Evolutionary conservation across 2,329 filamentous ascomycete species (phyloP).

Genomic region (Phyllosticta paracitricarpa): DNA sequence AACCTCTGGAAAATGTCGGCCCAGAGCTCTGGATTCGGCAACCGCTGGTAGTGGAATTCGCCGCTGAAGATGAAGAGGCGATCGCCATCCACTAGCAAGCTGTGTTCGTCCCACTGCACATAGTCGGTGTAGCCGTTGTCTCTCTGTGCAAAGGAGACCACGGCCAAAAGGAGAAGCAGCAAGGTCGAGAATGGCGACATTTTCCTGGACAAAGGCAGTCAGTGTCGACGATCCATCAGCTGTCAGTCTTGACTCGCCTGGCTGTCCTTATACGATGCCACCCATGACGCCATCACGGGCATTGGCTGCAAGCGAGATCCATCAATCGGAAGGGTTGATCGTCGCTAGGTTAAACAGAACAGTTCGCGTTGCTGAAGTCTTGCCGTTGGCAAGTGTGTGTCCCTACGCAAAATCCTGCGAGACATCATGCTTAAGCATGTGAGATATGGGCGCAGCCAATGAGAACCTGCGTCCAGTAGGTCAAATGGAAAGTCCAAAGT

Average conservation of each 20-base stretch:
- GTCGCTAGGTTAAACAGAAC: background rate
- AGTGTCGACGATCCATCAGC: background rate
- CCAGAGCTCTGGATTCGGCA: conserved; percentile 42
- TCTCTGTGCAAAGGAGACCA: conserved; percentile 17
- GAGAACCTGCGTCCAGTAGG: background rate
- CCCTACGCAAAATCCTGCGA: background rate
- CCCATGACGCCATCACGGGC: conserved; percentile 5
- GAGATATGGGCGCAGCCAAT: no score
- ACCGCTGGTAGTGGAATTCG: conserved; percentile 45
- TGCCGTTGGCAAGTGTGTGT: background rate
- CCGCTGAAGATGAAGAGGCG: conserved; percentile 44
- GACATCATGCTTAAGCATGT: no score
- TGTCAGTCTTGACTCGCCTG: background rate
- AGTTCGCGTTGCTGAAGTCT: background rate
- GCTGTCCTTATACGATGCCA: background rate
- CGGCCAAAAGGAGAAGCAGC: conserved; percentile 1
- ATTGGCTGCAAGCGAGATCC: conserved; percentile 2
- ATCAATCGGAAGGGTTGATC: conserved; percentile 5
- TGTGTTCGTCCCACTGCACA: conserved; percentile 46
- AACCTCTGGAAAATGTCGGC: conserved; percentile 43
- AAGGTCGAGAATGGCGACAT: background rate
- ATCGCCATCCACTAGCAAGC: conserved; percentile 42
- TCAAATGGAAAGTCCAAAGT: no score
- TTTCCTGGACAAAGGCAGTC: background rate
- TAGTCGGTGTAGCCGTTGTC: conserved; percentile 38